Evolutionary conservation across 192 early-diverging fungal species (phyloP), one percentile per base, ranked within the genome.

Genomic region (Linderina pennispora): DNA sequence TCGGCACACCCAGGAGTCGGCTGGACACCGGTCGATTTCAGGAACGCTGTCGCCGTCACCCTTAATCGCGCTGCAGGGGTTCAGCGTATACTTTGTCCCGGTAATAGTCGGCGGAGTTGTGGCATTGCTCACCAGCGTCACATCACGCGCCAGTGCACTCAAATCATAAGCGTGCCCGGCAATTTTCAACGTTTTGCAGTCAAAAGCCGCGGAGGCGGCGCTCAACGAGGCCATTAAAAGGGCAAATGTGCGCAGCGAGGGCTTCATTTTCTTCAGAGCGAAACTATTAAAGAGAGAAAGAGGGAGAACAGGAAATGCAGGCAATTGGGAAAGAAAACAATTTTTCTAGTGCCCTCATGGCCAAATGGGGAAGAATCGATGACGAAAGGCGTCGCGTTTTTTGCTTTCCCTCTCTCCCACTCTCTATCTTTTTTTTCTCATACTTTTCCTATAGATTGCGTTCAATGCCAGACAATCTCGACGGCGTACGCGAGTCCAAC

Each of bases 71-170:
- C 48, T 58, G 32, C 74, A 76, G 15, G 62, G 62, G 48, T 76
- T 76, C 47, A 76, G 46, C 18, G 39, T 26, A 45, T 70, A 70
- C 11, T 36, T 40, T 1, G 58, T 65, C 14, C 40, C 47, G 1
- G 74, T 66, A 3, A 54, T 19, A 9, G 74, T 70, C 1, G 74
- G 74, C 17, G 66, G 62, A 16, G 74, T 76, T 22, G 54, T 55
- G 8, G 47, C 22, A 28, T 69, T 70, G 45, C 25, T 44, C 23
- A 50, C 54, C 15, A 76, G 48, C 2, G 26, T 23, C 25, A 63
- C 38, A 9, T 72, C 56, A 14, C 32, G 32, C 11, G 49, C 45
- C 5, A 72, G 53, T 4, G 62, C 23, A 13, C 62, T 56, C 34
- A 72, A 50, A 53, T 72, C 62, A 53, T 61, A 72, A 13, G 32